These are phyloP conservation scores for Tillandsia fasciculata DNA, from an alignment of 176 grass and related monocot genomes.

Conservation along the genomic window DNA sequence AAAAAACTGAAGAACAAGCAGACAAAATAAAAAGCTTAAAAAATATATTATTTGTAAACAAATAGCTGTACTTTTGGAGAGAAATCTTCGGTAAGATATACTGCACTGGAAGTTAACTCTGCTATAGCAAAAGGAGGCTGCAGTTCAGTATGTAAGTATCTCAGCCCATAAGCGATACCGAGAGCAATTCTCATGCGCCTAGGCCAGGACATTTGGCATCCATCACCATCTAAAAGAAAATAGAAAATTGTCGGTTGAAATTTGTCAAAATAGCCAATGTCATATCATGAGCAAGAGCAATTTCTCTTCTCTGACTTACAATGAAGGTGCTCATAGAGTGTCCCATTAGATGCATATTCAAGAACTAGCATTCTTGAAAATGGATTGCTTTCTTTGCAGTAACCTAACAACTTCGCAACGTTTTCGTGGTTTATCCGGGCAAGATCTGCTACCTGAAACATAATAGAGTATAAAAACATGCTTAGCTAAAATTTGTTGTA, in stretches of 20 bases:
- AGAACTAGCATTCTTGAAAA: constrained; percentile 86
- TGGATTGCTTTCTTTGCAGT: constrained; percentile 72
- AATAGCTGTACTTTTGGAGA: constrained; percentile 50
- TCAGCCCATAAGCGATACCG: constrained; percentile 49
- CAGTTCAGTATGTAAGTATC: constrained; percentile 79
- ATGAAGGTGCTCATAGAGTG: constrained; percentile 75
- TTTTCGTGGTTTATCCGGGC: constrained; percentile 63
- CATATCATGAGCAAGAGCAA: background rate
- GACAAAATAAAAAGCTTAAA: background rate
- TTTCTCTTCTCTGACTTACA: constrained; percentile 27
- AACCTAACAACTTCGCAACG: constrained; percentile 56
- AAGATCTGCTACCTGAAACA: constrained; percentile 60
- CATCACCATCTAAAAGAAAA: constrained; percentile 60
- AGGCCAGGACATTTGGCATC: constrained; percentile 66
- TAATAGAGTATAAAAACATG: constrained; percentile 5
- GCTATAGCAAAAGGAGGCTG: constrained; percentile 66
- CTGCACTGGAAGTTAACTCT: constrained; percentile 52
- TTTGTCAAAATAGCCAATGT: background rate
- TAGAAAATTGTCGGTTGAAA: background rate
- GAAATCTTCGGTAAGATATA: constrained; percentile 95
- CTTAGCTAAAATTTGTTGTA: background rate
- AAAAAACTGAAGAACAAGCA: background rate
- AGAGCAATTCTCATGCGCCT: constrained; percentile 74
- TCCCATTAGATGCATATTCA: constrained; percentile 86
- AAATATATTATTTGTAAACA: background rate